Conservation (phyloP, 2,329 filamentous ascomycete genomes). For the Monosporascus sp. region DNA sequence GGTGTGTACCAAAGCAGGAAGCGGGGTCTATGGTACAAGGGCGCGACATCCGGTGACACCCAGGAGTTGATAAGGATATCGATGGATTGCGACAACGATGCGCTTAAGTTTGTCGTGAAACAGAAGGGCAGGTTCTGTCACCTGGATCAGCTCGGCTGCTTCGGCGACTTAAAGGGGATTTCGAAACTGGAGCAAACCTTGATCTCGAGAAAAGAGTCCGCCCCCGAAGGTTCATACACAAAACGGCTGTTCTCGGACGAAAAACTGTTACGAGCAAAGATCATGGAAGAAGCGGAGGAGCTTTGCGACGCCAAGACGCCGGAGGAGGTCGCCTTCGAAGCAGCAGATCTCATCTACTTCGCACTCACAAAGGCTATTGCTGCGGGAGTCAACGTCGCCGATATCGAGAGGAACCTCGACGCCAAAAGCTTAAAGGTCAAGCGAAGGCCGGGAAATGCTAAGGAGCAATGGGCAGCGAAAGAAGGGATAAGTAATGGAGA, state of each 20-base stretch:
- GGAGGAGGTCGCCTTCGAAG: slow-evolving; percentile 86
- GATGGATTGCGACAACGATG: slow-evolving; percentile 91
- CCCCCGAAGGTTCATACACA: slow-evolving; percentile 88
- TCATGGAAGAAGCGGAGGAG: slow-evolving; percentile 97
- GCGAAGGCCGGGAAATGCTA: slow-evolving; percentile 87
- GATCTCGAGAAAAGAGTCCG: slow-evolving; percentile 71
- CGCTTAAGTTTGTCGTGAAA: slow-evolving; percentile 80
- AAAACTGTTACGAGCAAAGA: slow-evolving; percentile 87
- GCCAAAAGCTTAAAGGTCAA: slow-evolving; percentile 95
- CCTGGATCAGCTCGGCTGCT: slow-evolving; percentile 85
- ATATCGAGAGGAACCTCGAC: slow-evolving; percentile 89
- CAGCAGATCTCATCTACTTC: slow-evolving; percentile 94
- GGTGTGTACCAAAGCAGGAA: slow-evolving; percentile 97
- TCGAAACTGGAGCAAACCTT: slow-evolving; percentile 84
- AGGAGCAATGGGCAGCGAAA: slow-evolving; percentile 86
- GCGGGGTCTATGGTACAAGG: slow-evolving; percentile 94
- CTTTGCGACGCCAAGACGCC: slow-evolving; percentile 80
- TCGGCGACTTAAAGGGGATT: slow-evolving; percentile 77
- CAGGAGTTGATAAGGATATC: slow-evolving; percentile 83
- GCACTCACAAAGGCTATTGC: slow-evolving; percentile 83
- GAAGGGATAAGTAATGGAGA: slow-evolving; percentile 54
- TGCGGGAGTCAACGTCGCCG: slow-evolving; percentile 77
- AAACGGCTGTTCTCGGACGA: slow-evolving; percentile 87
- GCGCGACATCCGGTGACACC: slow-evolving; percentile 86
- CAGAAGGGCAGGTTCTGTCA: slow-evolving; percentile 95